A percentile compares a stretch with the other conserved stretches of the same genome.
Conservation (phyloP, 805 yeast genomes). For the Nakazawaea holstii region DNA sequence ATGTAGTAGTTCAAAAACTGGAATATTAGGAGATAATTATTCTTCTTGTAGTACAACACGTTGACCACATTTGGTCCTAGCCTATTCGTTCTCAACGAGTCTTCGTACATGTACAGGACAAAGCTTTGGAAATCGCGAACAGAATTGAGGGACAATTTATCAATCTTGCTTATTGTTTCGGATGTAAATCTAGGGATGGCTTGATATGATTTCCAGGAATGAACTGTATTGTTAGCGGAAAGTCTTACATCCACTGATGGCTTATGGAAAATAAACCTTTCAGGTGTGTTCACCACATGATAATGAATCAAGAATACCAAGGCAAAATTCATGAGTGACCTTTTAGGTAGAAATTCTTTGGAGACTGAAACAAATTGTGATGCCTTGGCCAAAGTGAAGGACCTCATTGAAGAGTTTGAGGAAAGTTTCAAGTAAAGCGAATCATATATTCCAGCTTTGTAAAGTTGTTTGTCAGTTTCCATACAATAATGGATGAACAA, state of each 20-base stretch:
- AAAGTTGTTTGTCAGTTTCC: constrained; percentile 12
- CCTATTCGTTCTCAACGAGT: constrained; percentile 11
- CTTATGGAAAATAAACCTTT: background rate
- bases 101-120: constrained; percentile 16
- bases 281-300: background rate
- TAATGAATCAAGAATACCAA: constrained; percentile 2
- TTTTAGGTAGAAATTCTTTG: background rate
- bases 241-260: background rate
- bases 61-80: constrained; percentile 14
- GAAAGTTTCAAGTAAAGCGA: constrained; percentile 3
- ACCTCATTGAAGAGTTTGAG: constrained; percentile 1
- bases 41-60: constrained; percentile 11
- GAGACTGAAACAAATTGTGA: background rate
- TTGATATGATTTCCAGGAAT: background rate
- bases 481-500: constrained; percentile 22
- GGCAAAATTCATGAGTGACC: background rate
- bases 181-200: constrained; percentile 6
- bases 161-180: background rate
- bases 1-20: constrained; percentile 23
- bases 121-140: constrained; percentile 19
- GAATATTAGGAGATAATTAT: constrained; percentile 14
- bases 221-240: background rate
- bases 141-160: constrained; percentile 8
- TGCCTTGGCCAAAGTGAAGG: background rate
- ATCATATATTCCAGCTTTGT: background rate